These are phyloP conservation scores for Metschnikowia colocasiae DNA, from an alignment of 805 yeast genomes.

Conservation along the genomic window DNA sequence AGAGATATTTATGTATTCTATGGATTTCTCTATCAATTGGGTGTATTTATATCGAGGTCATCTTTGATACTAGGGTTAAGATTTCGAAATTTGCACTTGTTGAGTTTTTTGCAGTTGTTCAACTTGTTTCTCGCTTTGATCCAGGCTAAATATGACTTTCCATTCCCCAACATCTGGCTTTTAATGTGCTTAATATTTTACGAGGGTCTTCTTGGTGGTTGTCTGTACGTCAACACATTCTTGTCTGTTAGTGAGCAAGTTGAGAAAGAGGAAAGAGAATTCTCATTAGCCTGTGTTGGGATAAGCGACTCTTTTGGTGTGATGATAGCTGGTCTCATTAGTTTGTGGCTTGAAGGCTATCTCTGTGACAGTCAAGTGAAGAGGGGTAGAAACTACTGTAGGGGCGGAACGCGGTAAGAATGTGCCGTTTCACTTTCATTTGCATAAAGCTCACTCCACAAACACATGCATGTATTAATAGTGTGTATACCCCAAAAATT, in stretches of 20 bases:
- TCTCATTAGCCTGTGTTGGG: slow-evolving; percentile 79
- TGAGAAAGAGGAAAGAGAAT: slow-evolving; percentile 41
- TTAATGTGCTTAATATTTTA: slow-evolving; percentile 66
- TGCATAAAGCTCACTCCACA: background rate
- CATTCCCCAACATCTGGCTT: slow-evolving; percentile 57
- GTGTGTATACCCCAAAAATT: slow-evolving; percentile 1
- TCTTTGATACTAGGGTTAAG: slow-evolving; percentile 64
- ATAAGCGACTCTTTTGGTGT: slow-evolving; percentile 84
- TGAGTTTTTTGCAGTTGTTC: slow-evolving; percentile 62
- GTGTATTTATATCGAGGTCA: slow-evolving; percentile 89
- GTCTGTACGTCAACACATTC: slow-evolving; percentile 86
- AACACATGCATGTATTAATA: background rate
- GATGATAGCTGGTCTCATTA: slow-evolving; percentile 72
- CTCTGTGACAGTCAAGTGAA: slow-evolving; percentile 69
- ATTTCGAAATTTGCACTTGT: slow-evolving; percentile 52
- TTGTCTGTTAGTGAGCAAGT: slow-evolving; percentile 62
- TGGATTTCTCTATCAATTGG: slow-evolving; percentile 85
- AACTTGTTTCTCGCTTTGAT: slow-evolving; percentile 56
- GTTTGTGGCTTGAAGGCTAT: slow-evolving; percentile 67
- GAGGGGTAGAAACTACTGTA: slow-evolving; percentile 79
- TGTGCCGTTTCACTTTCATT: background rate
- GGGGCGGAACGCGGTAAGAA: slow-evolving; percentile 6
- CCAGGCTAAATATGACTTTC: slow-evolving; percentile 61
- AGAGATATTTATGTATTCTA: slow-evolving; percentile 90
- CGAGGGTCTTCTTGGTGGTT: slow-evolving; percentile 90